Evolutionary conservation across 306 rosid genomes (phyloP), one percentile per base, ranked within the genome.

Genomic region (Ormosia semicastrata): DNA sequence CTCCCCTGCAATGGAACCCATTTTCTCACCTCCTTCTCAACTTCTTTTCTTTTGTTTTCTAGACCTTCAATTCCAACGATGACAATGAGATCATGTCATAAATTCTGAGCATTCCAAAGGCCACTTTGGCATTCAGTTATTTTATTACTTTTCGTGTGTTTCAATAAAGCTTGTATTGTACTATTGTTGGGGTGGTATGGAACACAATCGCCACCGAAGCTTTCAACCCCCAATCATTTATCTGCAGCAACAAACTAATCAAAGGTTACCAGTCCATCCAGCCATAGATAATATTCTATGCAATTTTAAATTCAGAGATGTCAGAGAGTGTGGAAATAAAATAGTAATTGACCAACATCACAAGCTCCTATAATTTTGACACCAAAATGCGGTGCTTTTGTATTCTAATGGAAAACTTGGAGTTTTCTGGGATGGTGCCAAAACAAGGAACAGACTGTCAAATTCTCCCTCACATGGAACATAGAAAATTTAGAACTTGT

Each of bases 1-100:
- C 71, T 88, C 94, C 36, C 86, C 92, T 17, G 82, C 85, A 83
- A 85, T 77, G 66, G 90, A 87, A 78, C 89, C 92, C 98, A 93
- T 93, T 66, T 79, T 79, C 85, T 84, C 81, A 72, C 67, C 73
- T 73, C 56, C 67, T 70, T 79, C 62, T 50, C 77, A 79, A 57
- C 71, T 15, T 69, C 52, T 77, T 2, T 15, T 69, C 52, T 77
- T 2, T 6, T 33, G 64, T 10, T 72, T 52, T 75, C 80, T 69
- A 56, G 82, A 72, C 60, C 81, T 65, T 66, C 72, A 71, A 82
- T 87, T 85, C 88, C 81, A 81, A 82, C 70, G 13, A 36, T 71
- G 71, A 81, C 73, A 65, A 73, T 34, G 8, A 44, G 79, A 82
- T 68, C 76, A 83, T 53, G 81, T 77, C 77, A 78, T 47, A 50